Conservation (phyloP, 345 rosid genomes). For the Eutrema yunnanense region DNA sequence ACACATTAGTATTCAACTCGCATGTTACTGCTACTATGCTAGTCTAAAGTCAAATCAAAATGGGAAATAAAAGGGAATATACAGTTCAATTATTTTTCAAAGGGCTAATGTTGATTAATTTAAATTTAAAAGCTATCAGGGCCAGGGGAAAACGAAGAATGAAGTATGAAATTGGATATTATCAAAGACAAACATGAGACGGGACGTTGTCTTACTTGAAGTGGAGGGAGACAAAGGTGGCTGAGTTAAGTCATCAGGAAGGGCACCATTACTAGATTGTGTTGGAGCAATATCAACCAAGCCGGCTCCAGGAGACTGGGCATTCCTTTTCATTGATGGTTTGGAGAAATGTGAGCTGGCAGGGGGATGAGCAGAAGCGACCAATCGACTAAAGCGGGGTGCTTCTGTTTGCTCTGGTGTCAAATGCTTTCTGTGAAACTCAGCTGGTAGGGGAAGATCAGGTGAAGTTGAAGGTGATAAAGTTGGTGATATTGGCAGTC, state of each 20-base stretch:
- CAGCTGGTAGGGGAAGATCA: conserved; percentile 45
- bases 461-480: conserved; percentile 37
- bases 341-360: conserved; percentile 55
- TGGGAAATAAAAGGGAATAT: neutral
- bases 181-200: neutral
- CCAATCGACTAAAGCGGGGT: conserved; percentile 52
- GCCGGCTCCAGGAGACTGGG: conserved; percentile 50
- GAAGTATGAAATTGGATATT: neutral
- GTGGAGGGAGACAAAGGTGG: conserved; percentile 77
- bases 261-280: conserved; percentile 44
- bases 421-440: conserved; percentile 42
- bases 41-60: neutral
- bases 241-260: conserved; percentile 56
- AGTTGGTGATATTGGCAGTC: conserved; percentile 35
- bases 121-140: neutral
- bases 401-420: conserved; percentile 38
- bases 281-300: conserved; percentile 66
- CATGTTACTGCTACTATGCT: neutral
- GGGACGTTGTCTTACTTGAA: conserved; percentile 46
- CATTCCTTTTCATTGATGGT: conserved; percentile 52
- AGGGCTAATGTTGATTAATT: neutral
- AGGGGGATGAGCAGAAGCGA: conserved; percentile 58
- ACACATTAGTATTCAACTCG: conserved; percentile 8
- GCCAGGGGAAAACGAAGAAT: neutral
- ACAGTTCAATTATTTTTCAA: neutral